Conservation (phyloP, 2,329 filamentous ascomycete species). For the Neonectria neomacrospora region DNA sequence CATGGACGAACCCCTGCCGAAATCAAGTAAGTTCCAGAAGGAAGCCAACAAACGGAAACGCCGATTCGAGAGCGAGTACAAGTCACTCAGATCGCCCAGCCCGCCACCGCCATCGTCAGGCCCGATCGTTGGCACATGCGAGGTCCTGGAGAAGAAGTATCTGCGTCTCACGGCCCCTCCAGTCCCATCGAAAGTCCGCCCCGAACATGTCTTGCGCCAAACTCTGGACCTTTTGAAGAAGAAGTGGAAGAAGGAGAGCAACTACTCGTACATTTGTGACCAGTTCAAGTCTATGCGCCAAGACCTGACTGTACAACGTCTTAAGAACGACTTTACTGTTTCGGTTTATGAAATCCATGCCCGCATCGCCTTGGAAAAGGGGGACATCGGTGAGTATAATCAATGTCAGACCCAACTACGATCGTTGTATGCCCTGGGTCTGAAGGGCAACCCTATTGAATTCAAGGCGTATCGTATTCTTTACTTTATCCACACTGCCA, state of each 20-base stretch:
- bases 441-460: conserved; percentile 91
- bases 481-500: conserved; percentile 99
- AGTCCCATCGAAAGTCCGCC: conserved; percentile 88
- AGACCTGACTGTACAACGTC: conserved; percentile 96
- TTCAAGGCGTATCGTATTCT: conserved; percentile 99
- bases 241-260: conserved; percentile 93
- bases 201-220: conserved; percentile 80
- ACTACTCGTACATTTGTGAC: conserved; percentile 98
- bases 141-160: conserved; percentile 90
- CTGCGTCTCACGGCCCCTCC: conserved; percentile 92
- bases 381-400: conserved; percentile 99
- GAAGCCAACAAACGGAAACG: conserved; percentile 91
- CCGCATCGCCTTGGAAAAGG: conserved; percentile 96
- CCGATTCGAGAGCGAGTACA: conserved; percentile 80
- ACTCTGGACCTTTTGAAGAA: conserved; percentile 89
- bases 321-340: conserved; percentile 96
- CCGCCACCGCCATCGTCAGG: conserved; percentile 68
- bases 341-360: conserved; percentile 97
- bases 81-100: conserved; percentile 66
- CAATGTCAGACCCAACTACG: conserved; percentile 99
- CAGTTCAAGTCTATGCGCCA: conserved; percentile 99
- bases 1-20: conserved; percentile 60
- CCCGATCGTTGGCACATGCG: conserved; percentile 87
- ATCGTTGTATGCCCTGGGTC: conserved; percentile 85
- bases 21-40: conserved; percentile 88